Evolutionary conservation across 2,329 filamentous ascomycete genomes (phyloP).

Genomic region (Cladosporium oxysporum): DNA sequence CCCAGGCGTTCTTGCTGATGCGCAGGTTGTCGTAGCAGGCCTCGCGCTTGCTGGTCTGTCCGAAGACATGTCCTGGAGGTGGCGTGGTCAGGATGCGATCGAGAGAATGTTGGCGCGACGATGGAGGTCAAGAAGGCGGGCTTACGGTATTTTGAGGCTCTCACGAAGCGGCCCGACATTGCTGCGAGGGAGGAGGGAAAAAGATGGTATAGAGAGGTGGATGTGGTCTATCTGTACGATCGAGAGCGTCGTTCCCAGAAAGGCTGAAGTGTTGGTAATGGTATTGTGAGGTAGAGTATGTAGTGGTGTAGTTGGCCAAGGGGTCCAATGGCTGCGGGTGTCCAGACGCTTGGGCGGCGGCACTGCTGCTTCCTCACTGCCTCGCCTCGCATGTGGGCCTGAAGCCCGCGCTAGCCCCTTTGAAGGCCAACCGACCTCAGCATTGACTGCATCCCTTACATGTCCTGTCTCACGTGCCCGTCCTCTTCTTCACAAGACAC

Average conservation of each 20-base stretch:
- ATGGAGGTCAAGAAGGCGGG: slow-evolving; percentile 28
- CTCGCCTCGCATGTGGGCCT: neutral
- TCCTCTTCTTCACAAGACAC: neutral
- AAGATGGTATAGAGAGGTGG: neutral
- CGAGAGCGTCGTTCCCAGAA: neutral
- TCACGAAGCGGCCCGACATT: slow-evolving; percentile 73
- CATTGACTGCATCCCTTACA: neutral
- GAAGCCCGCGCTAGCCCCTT: neutral
- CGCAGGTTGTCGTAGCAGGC: slow-evolving; percentile 98
- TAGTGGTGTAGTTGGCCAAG: neutral
- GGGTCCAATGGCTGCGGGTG: neutral
- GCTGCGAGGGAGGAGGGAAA: neutral
- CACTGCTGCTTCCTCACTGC: no score
- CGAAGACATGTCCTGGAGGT: slow-evolving; percentile 88
- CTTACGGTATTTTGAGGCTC: slow-evolving; percentile 73
- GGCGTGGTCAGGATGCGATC: slow-evolving; percentile 22
- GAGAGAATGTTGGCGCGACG: slow-evolving; percentile 22
- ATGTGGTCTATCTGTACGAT: neutral
- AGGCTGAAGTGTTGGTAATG: neutral
- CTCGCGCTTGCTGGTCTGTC: slow-evolving; percentile 92
- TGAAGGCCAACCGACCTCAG: neutral
- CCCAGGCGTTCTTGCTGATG: slow-evolving; percentile 98
- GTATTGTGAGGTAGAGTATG: neutral
- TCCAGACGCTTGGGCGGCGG: neutral
- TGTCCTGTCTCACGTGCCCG: neutral